Evolutionary conservation across 768 basidiomycete genomes (phyloP).

Genomic region (Mycena haematopus): DNA sequence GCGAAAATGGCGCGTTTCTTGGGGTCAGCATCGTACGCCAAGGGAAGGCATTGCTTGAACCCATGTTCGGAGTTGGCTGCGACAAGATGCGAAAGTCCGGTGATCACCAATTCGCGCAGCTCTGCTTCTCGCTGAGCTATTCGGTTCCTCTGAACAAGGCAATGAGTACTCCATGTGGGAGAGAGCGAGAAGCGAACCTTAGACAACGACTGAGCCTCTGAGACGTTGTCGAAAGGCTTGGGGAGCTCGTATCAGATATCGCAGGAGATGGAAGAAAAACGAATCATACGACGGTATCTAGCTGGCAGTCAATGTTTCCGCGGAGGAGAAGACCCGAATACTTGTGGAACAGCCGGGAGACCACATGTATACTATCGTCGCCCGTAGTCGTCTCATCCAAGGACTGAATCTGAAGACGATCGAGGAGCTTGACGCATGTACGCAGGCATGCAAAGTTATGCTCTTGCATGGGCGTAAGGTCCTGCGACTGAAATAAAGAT

Average conservation of each 20-base stretch:
- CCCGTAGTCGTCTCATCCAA: conserved; percentile 58
- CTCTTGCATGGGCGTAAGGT: conserved; percentile 55
- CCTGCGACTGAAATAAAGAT: conserved; percentile 38
- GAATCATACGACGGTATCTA: conserved; percentile 50
- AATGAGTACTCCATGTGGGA: background rate
- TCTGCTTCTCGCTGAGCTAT: conserved; percentile 61
- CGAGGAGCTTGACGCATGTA: conserved; percentile 77
- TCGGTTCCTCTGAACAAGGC: conserved; percentile 45
- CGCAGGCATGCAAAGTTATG: conserved; percentile 77
- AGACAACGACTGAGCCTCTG: conserved; percentile 54
- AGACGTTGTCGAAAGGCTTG: conserved; percentile 55
- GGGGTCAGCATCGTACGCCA: conserved; percentile 77
- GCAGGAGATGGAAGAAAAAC: background rate
- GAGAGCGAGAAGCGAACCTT: conserved; percentile 41
- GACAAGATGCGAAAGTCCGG: conserved; percentile 81
- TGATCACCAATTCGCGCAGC: conserved; percentile 77
- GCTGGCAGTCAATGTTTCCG: conserved; percentile 60
- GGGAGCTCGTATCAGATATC: conserved; percentile 10
- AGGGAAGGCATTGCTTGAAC: conserved; percentile 83
- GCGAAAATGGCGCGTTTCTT: conserved; percentile 81
- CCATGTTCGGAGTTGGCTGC: conserved; percentile 87
- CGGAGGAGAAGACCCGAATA: conserved; percentile 73
- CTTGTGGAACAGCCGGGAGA: conserved; percentile 80
- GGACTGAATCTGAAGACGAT: conserved; percentile 72
- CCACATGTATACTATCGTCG: conserved; percentile 71